Conservation (phyloP, 1,139 yeast species). For the Saccharomycopsis hybrid region DNA sequence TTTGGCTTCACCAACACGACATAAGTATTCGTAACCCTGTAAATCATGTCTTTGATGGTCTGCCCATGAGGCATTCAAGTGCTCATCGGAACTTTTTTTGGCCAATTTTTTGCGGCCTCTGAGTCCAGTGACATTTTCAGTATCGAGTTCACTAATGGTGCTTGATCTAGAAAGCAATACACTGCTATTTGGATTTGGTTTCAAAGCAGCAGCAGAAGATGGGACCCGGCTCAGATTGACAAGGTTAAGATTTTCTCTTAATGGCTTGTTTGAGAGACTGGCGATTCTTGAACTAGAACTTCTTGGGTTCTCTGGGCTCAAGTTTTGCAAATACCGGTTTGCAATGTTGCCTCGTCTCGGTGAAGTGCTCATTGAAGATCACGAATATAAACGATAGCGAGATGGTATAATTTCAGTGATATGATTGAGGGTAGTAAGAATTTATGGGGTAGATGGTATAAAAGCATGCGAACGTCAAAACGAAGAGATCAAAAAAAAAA, state of each 20-base stretch:
- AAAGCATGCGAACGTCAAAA: no score
- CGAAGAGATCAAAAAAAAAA: no score
- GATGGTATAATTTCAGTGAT: no score
- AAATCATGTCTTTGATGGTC: conserved; percentile 17
- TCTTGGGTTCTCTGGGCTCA: not conserved
- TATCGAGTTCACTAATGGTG: not conserved
- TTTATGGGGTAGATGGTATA: no score
- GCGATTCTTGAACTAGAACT: not conserved
- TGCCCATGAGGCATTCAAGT: conserved; percentile 15
- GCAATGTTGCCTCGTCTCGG: conserved; percentile 6
- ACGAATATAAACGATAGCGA: no score
- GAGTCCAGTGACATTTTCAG: conserved; percentile 9
- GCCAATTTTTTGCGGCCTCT: conserved; percentile 16
- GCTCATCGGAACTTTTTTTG: conserved; percentile 11
- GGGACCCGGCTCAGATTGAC: not conserved
- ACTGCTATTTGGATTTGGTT: not conserved
- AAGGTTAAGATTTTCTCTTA: conserved; percentile 13
- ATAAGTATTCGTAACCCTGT: conserved; percentile 72
- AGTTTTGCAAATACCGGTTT: conserved; percentile 10
- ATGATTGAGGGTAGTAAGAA: no score
- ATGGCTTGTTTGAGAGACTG: conserved; percentile 1
- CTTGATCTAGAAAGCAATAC: not conserved
- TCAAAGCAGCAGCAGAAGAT: no score
- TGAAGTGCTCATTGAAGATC: no score
- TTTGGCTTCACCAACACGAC: conserved; percentile 84